These are phyloP conservation scores for Annulohypoxylon bovei DNA, from an alignment of 495 filamentous ascomycete genomes.

Conservation along the genomic window DNA sequence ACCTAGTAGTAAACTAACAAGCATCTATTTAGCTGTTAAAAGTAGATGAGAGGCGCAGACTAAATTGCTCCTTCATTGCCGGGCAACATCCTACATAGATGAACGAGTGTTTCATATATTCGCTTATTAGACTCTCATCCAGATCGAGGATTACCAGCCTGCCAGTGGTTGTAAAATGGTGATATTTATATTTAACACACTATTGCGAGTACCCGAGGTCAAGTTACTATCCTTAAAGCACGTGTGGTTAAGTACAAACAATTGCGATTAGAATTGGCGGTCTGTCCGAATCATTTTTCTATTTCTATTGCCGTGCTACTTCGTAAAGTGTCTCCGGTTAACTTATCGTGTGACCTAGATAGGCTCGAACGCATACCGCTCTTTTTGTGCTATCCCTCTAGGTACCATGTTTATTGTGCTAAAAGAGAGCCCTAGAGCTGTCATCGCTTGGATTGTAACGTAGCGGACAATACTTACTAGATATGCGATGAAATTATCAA, in stretches of 20 bases:
- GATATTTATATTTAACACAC: background rate
- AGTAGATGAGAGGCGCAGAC: background rate
- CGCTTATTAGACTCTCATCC: background rate
- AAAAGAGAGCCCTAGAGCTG: conserved; percentile 1
- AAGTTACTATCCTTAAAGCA: background rate
- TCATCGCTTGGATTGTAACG: conserved; percentile 13
- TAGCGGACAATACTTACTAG: background rate
- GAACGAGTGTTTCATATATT: background rate
- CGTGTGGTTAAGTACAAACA: too few relatives aligned
- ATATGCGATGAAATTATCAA: conserved; percentile 1
- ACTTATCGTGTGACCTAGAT: background rate
- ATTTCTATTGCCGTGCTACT: background rate
- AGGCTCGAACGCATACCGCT: background rate
- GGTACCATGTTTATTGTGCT: background rate
- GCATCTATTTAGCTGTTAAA: background rate
- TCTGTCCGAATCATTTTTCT: background rate
- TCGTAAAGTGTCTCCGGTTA: background rate
- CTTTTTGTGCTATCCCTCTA: background rate
- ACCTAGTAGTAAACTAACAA: background rate
- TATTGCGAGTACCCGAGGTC: background rate
- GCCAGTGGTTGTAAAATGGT: background rate
- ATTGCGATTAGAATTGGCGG: background rate
- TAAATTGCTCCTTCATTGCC: background rate
- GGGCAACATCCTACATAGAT: background rate
- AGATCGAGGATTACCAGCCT: background rate